Base-by-base conservation (phyloP, 768 basidiomycete genomes). In the Crassisporium funariophilum region DNA sequence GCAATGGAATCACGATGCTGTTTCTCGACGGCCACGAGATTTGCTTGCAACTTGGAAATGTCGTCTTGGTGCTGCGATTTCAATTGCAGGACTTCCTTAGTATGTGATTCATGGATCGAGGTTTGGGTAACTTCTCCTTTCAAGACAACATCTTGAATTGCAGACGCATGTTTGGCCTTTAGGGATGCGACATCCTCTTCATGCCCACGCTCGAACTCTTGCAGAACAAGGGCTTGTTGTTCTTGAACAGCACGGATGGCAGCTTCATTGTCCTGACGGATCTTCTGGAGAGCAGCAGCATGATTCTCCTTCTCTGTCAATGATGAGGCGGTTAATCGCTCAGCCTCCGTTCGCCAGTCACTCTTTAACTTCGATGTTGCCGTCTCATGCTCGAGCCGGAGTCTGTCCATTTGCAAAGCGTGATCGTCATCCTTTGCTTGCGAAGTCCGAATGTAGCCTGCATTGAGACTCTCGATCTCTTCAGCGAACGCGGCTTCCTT, bases 401-500 rank as follows among this genome's bases (percentile, higher is more conserved):
- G 71, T 33, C 78, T 77, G 56, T 86, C 82, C 37, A 83, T 64
- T 55, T 81, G 79, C 5, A 75, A 64, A 21, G 73, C 64, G 50
- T 86, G 78, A 41, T 86, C 85, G 19, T 83, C 83, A 31, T 79
- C 80, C 60, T 81, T 83, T 36, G 72, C 70, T 16, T 76, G 68
- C 34, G 86, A 58, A 13, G 70, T 59, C 20, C 78, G 70, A 2
- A 71, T 61, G 58, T 91, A 88, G 22, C 87, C 84, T 15, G 74
- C 73, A 62, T 82, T 85, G 31, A 86, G 67, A 43, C 71, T 76
- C 55, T 86, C 83, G 25, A 88, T 58, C 61, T 91, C 83, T 44
- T 85, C 83, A 1, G 72, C 59, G 47, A 85, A 83, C 27, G 79
- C 74, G 6, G 72, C 66, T 56, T 92, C 88, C 65, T 85, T 87